A percentile compares a stretch with the other conserved stretches of the same genome.
Conservation (phyloP, 139 green algal species). For the Auxenochlorella pyrenoidosa region DNA sequence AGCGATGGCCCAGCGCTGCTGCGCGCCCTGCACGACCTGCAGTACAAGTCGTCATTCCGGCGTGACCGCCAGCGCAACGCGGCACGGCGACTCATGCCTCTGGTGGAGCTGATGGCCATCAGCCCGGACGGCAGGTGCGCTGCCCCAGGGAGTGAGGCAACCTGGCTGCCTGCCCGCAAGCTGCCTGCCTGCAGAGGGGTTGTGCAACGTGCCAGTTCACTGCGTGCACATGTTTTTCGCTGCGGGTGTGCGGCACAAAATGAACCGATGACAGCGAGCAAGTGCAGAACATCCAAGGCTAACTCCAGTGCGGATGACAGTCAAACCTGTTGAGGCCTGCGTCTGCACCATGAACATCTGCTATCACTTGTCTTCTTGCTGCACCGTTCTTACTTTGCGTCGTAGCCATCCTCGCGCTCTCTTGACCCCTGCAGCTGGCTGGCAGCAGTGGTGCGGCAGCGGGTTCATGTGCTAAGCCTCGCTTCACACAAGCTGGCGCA, state of each 20-base stretch:
- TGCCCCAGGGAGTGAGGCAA: neutral
- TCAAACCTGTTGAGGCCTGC: too few relatives aligned
- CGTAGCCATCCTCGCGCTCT: neutral
- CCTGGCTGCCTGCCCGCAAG: neutral
- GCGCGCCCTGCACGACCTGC: slow-evolving; percentile 43
- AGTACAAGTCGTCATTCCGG: slow-evolving; percentile 39
- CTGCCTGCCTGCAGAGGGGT: too few relatives aligned
- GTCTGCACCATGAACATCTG: neutral
- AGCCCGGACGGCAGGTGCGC: slow-evolving; percentile 32
- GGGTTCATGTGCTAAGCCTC: slow-evolving; percentile 51
- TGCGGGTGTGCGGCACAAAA: too few relatives aligned
- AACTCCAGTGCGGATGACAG: too few relatives aligned
- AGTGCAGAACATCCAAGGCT: too few relatives aligned
- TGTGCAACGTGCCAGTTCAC: neutral
- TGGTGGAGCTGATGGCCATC: slow-evolving; percentile 34
- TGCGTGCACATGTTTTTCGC: neutral
- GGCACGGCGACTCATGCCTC: slow-evolving; percentile 32
- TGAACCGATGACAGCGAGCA: too few relatives aligned
- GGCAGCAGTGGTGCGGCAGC: slow-evolving; percentile 19
- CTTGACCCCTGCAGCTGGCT: slow-evolving; percentile 10
- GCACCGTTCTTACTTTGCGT: neutral
- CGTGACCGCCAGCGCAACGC: slow-evolving; percentile 24
- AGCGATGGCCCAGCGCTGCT: neutral
- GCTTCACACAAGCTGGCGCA: neutral
- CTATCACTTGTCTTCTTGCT: neutral